phyloP scores from a whole-genome alignment of 2,329 filamentous ascomycete genomes.

The Ophiobolus disseminans region DNA sequence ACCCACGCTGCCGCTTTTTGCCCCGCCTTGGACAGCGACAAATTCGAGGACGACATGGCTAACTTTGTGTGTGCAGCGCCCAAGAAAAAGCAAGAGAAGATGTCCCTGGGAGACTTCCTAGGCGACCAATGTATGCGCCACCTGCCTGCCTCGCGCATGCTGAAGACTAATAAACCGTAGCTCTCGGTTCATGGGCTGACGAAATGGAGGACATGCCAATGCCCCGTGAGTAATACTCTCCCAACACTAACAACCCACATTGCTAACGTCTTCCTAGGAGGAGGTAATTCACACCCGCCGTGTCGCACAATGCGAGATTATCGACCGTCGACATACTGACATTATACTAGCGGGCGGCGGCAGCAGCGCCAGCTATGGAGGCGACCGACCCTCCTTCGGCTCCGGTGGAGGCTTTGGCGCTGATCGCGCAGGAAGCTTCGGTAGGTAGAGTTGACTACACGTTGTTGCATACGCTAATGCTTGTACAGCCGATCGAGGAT shows the following conservation, averaged over 20 bases:
- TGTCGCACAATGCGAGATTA: conserved; percentile 3
- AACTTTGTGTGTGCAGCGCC: conserved; percentile 70
- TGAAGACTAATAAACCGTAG: conserved; percentile 53
- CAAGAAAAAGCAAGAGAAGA: conserved; percentile 93
- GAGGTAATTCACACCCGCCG: conserved; percentile 34
- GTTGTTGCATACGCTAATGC: conserved; percentile 20
- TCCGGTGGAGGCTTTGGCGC: conserved; percentile 47
- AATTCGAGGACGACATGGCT: conserved; percentile 46
- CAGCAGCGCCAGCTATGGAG: conserved; percentile 53
- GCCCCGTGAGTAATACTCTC: conserved; percentile 65
- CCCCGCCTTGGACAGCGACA: conserved; percentile 30
- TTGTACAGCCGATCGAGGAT: conserved; percentile 38
- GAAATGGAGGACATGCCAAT: conserved; percentile 90
- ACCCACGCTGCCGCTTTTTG: conserved; percentile 30
- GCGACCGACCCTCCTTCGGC: conserved; percentile 58
- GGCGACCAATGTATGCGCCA: conserved; percentile 78
- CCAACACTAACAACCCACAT: not conserved
- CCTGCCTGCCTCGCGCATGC: conserved; percentile 25
- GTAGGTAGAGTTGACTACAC: conserved; percentile 32
- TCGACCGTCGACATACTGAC: conserved; percentile 25
- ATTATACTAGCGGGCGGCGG: conserved; percentile 46
- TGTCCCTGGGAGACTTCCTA: conserved; percentile 97
- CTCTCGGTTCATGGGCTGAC: conserved; percentile 94
- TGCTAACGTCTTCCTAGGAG: conserved; percentile 38
- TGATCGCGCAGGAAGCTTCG: conserved; percentile 49